phyloP scores from a whole-genome alignment of 306 rosid genomes.

The Astragalus glycyphyllos region DNA sequence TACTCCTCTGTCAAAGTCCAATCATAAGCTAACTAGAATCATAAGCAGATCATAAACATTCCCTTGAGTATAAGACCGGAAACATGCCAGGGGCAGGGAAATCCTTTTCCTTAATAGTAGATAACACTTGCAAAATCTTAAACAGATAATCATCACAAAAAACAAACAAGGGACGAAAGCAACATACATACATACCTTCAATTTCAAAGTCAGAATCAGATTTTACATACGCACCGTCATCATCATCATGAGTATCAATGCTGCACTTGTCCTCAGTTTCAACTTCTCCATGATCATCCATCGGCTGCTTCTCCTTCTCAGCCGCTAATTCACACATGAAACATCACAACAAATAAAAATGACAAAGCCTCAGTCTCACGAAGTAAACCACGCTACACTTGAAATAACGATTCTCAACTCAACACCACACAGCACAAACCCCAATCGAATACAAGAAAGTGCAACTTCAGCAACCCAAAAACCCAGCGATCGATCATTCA shows the following conservation, averaged over 20 bases:
- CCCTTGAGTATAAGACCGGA: constrained; percentile 2
- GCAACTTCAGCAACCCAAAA: not conserved
- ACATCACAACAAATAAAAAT: not conserved
- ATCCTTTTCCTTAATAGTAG: not conserved
- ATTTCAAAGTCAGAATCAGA: constrained; percentile 33
- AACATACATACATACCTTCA: not conserved
- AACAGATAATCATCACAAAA: not conserved
- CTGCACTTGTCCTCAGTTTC: constrained; percentile 6
- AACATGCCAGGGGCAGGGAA: not conserved
- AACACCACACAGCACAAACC: not conserved
- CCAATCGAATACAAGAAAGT: not conserved
- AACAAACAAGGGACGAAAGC: constrained; percentile 7
- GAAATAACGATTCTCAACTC: constrained; percentile 12
- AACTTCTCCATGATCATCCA: constrained; percentile 1
- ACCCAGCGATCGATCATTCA: not conserved
- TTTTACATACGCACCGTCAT: not conserved
- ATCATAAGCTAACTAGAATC: constrained; percentile 13
- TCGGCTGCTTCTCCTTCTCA: constrained; percentile 39
- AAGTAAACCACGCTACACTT: not conserved
- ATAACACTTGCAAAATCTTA: constrained; percentile 23
- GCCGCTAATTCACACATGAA: constrained; percentile 19
- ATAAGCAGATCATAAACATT: constrained; percentile 1
- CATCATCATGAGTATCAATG: constrained; percentile 35
- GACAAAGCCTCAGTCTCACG: not conserved
- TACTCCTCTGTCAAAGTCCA: constrained; percentile 16